Conservation (phyloP, 768 basidiomycete species). For the Pholiota molesta region DNA sequence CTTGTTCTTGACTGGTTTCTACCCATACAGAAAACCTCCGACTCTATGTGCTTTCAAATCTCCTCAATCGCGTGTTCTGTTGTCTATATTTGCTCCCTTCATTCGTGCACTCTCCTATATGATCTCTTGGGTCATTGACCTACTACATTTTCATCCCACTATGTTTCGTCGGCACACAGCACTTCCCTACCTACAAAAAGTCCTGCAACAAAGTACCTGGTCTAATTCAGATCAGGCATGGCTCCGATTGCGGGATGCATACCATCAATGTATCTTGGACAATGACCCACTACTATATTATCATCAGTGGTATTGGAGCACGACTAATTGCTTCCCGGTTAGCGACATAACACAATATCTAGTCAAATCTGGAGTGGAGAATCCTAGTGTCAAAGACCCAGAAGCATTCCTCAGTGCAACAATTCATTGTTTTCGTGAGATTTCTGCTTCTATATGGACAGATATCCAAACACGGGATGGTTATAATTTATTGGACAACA, state of each 20-base stretch:
- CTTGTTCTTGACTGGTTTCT: neutral
- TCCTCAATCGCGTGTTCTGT: neutral
- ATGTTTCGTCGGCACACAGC: neutral
- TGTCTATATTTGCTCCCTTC: neutral
- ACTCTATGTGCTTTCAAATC: conserved; percentile 1
- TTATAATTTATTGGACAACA: no score
- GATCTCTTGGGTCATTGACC: neutral
- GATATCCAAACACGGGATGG: no score
- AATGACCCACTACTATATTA: neutral
- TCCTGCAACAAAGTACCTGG: neutral
- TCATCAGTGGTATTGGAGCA: no score
- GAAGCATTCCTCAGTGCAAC: conserved; percentile 12
- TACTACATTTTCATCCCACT: neutral
- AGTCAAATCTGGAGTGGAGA: conserved; percentile 4
- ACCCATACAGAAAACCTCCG: neutral
- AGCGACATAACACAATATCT: conserved; percentile 15
- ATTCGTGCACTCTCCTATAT: neutral
- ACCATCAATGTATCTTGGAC: neutral
- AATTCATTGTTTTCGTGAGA: conserved; percentile 20
- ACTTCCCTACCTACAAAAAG: neutral
- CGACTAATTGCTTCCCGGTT: conserved; percentile 7
- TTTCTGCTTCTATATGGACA: conserved; percentile 2
- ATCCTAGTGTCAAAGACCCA: conserved; percentile 3
- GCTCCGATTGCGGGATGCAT: neutral
- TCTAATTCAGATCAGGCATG: neutral